Evolutionary conservation across 306 rosid species (phyloP), one percentile per base, ranked within the genome.

Genomic region (Glycine tomentella): DNA sequence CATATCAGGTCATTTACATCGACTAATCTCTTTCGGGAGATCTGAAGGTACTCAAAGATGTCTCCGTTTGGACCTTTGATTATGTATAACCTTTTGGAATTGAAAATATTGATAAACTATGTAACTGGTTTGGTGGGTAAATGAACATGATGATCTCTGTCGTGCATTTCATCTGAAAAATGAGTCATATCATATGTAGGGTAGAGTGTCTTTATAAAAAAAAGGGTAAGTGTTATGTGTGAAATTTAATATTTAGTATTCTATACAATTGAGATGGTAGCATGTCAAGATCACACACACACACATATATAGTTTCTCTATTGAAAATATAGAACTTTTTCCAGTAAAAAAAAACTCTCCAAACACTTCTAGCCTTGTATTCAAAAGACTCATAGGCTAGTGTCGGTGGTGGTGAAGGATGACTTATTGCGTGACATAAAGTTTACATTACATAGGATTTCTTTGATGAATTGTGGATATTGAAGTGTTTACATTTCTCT

Each of bases 131-230:
- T 50, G 14, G 70, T 11, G 48, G 49, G 73, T 17, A 38, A 56
- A 56, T 66, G 64, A 42, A 13, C 50, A 38, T 63, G 40, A 61
- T 52, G 11, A 67, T 38, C 45, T 5, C 31, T 33, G 13, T 75
- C 52, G 13, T 79, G 59, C 31, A 69, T 53, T 79, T 70, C 46
- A 57, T 75, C 25, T 13, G 50, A 63, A 71, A 40, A 31, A 11
- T 44, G 34, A 59, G 34, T 44, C 4, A 64, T 42, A 3, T 36
- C 4, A 51, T 69, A 42, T 69, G 11, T 62, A 14, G 45, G 51
- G 69, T 63, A 7, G 50, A 10, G 33, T 55, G 62, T 40, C 16
- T 46, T 7, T 36, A 36, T 36, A 36, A 36, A 36, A 36, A 36
- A 36, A 4, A 36, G 5, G 40, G 40, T 36, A 36, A 36, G 40